phyloP scores from a whole-genome alignment of 352 stramenopile genomes.

The Globisporangium polare region DNA sequence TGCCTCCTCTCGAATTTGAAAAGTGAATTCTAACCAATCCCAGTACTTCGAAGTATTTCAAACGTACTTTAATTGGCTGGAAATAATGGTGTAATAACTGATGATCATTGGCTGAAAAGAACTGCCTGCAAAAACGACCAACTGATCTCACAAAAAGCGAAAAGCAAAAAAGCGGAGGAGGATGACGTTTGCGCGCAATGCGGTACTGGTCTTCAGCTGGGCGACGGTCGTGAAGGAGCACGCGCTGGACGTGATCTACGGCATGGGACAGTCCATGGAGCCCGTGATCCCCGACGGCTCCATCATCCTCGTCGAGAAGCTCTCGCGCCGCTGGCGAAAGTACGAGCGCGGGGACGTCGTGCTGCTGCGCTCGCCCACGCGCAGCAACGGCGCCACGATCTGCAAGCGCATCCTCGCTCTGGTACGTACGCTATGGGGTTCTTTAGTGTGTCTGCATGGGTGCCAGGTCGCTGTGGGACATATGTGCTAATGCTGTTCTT shows the following conservation, averaged over 20 bases:
- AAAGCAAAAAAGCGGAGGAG: no score
- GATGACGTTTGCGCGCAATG: slow-evolving; percentile 31
- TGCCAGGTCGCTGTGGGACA: background rate
- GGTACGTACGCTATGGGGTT: slow-evolving; percentile 37
- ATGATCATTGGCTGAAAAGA: background rate
- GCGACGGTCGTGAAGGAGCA: slow-evolving; percentile 61
- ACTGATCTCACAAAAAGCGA: no score
- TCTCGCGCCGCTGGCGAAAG: slow-evolving; percentile 61
- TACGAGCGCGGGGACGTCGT: slow-evolving; percentile 81
- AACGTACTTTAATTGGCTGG: no score
- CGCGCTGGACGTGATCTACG: slow-evolving; percentile 77
- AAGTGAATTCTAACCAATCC: no score
- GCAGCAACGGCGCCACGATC: slow-evolving; percentile 64
- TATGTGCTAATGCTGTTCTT: background rate
- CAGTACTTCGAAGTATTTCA: no score
- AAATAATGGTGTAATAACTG: no score
- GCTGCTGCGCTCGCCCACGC: slow-evolving; percentile 75
- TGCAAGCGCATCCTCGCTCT: slow-evolving; percentile 87
- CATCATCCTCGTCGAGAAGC: slow-evolving; percentile 76
- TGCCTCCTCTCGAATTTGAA: no score
- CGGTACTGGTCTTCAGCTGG: slow-evolving; percentile 58
- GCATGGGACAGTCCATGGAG: slow-evolving; percentile 82
- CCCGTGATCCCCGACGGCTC: slow-evolving; percentile 78
- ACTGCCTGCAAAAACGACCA: no score
- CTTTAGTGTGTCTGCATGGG: background rate